phyloP scores from a whole-genome alignment of 805 yeast genomes.

The Cyberlindnera petersonii region DNA sequence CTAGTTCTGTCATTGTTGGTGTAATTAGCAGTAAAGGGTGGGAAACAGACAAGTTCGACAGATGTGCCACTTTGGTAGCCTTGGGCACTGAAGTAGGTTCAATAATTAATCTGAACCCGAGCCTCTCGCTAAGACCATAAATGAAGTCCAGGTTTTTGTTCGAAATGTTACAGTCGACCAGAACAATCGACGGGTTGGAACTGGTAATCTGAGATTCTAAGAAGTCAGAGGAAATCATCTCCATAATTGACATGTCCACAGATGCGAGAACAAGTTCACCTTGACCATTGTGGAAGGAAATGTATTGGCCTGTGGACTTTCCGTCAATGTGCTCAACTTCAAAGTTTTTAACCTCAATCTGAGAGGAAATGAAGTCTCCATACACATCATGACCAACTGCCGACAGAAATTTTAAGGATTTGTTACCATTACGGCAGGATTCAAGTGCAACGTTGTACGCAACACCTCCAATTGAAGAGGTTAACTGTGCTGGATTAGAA shows the following conservation, averaged over 20 bases:
- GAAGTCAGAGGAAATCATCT: conserved; percentile 41
- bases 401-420: conserved; percentile 45
- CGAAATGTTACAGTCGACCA: conserved; percentile 69
- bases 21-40: conserved; percentile 33
- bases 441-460: conserved; percentile 79
- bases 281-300: conserved; percentile 54
- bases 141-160: conserved; percentile 37
- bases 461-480: conserved; percentile 73
- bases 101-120: conserved; percentile 39
- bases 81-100: conserved; percentile 81
- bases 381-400: conserved; percentile 57
- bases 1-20: conserved; percentile 67
- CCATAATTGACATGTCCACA: conserved; percentile 79
- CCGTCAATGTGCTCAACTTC: conserved; percentile 12
- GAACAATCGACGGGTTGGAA: conserved; percentile 45
- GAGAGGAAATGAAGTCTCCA: conserved; percentile 39
- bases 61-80: conserved; percentile 36
- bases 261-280: conserved; percentile 74
- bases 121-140: conserved; percentile 24
- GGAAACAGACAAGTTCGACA: conserved; percentile 3
- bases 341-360: conserved; percentile 30
- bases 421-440: conserved; percentile 35
- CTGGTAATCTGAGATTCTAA: conserved; percentile 38
- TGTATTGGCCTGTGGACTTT: conserved; percentile 62
- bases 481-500: conserved; percentile 67